A percentile compares a stretch with the other conserved stretches of the same genome.
phyloP scores from a whole-genome alignment of 176 grass and related monocot species.

The Cocos nucifera region DNA sequence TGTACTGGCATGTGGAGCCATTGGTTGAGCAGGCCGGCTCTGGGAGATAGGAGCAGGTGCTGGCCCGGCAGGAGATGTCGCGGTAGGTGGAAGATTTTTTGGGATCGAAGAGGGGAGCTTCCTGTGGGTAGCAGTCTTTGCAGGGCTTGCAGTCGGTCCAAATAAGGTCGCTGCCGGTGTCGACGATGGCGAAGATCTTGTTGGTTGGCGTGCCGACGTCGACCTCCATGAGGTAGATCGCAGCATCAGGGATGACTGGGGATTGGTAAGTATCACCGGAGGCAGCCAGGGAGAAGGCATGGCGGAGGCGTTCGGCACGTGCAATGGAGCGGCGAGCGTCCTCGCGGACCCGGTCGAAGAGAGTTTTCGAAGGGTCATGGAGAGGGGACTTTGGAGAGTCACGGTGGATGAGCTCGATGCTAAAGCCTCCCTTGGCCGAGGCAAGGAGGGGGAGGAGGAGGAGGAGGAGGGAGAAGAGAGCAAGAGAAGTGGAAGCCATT shows the following conservation, averaged over 20 bases:
- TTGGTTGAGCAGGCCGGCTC: background rate
- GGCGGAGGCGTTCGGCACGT: too few species aligned
- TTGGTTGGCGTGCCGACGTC: background rate
- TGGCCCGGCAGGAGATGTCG: background rate
- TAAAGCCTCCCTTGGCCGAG: too few species aligned
- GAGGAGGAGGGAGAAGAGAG: too few species aligned
- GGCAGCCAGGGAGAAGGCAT: too few species aligned
- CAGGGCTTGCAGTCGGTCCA: too few species aligned
- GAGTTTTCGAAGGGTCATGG: too few species aligned
- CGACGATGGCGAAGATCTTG: constrained; percentile 6
- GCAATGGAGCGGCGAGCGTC: too few species aligned
- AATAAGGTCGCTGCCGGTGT: constrained; percentile 1
- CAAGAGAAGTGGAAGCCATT: too few species aligned
- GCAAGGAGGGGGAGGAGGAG: too few species aligned
- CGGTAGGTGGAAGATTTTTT: background rate
- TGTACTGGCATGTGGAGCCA: background rate
- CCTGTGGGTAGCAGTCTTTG: background rate
- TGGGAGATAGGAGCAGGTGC: background rate
- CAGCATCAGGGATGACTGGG: background rate
- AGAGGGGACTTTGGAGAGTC: too few species aligned
- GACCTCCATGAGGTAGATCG: constrained; percentile 3
- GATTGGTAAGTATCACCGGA: background rate
- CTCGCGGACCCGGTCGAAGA: too few species aligned
- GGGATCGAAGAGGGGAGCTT: constrained; percentile 2
- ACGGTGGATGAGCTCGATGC: too few species aligned